Evolutionary conservation across 768 basidiomycete species (phyloP), one percentile per base, ranked within the genome.

Genomic region (Collybiopsis confluens): DNA sequence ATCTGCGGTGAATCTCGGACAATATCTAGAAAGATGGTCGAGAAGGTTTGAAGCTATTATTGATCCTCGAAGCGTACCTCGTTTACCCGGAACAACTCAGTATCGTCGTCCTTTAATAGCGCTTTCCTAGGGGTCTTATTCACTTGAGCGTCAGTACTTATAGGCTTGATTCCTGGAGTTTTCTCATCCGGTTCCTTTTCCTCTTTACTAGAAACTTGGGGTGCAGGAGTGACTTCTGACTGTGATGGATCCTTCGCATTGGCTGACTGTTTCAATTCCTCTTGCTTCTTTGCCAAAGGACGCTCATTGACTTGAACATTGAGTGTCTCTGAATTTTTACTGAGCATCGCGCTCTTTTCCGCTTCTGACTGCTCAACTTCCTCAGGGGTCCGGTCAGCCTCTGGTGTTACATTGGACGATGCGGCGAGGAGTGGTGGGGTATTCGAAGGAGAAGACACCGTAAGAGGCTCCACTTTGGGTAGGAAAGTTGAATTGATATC

Each of bases 401-500:
- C 57, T 16, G 67, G 54, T 1, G 59, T 51, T 1, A 46, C 54
- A 20, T 26, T 40, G 30, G 67, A 44, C 3, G 55, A 49, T 27
- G 58, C 45, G 4, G 57, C 18, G 35, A 18, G 62, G 11, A 24
- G 11, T n/a, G 36, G 35, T 9, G 8, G 48, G 20, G 40, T 33
- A 33, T 33, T 33, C 13, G 62, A 63, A 53, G 59, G 54, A 18
- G 70, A 62, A 9, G 70, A 54, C 53, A 77, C 67, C 38, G 76
- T 69, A 53, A 83, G 57, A 28, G 85, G 75, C 57, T 85, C 78
- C 47, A 85, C 61, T 68, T 92, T 92, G 27, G 94, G 94, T 18
- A 97, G 76, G 70, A 96, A 95, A 0, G 93, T 80, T 4, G 92
- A 91, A 67, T 99, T 99, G 68, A 99, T 99, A 70, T 99, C 97